Conservation (phyloP, 2,329 filamentous ascomycete genomes). For the Sporothrix sp. region DNA sequence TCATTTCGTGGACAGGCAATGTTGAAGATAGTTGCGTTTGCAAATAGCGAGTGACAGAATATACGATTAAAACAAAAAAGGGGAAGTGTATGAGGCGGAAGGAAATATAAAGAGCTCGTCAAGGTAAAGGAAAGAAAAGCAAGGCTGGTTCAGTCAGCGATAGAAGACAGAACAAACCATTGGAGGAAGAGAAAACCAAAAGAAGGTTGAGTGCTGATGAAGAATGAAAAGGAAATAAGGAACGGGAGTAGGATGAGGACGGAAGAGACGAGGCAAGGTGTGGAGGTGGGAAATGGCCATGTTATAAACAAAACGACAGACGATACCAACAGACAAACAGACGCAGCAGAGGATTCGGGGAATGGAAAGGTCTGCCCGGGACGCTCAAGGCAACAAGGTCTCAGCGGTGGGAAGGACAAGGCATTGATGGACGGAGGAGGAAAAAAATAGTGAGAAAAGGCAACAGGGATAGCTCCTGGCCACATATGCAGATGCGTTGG, state of each 20-base stretch:
- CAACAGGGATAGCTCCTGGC: background rate
- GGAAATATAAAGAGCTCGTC: background rate
- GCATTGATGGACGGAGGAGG: background rate
- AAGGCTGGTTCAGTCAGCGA: background rate
- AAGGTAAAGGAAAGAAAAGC: background rate
- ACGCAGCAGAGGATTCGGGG: background rate
- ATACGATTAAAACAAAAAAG: background rate
- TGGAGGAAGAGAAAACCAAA: background rate
- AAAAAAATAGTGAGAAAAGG: background rate
- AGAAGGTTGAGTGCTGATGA: no score
- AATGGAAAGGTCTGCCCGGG: background rate
- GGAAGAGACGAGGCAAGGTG: background rate
- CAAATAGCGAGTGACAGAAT: background rate
- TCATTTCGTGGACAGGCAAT: slow-evolving; percentile 1
- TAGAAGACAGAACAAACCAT: slow-evolving; percentile 3
- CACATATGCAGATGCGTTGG: background rate
- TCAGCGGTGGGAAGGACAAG: background rate
- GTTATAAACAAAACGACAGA: background rate
- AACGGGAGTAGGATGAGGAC: background rate
- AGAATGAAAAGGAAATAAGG: background rate
- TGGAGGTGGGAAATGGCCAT: background rate
- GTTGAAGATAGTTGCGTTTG: background rate
- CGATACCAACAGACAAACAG: background rate
- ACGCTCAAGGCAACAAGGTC: background rate
- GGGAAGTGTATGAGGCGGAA: background rate